Conservation (phyloP, 805 yeast species). For the Hanseniaspora taiwanica region DNA sequence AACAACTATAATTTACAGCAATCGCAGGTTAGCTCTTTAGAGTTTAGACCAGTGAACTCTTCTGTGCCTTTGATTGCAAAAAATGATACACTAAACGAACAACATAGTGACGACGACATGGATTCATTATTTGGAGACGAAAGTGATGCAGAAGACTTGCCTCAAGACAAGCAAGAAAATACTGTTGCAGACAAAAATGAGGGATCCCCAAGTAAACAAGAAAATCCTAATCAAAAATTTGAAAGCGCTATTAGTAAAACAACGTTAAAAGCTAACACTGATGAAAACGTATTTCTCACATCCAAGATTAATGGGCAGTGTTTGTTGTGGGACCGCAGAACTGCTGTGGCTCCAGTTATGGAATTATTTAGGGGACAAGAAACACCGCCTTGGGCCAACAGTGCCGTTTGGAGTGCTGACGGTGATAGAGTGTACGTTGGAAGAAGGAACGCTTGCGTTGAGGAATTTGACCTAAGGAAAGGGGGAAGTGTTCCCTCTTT, state of each 20-base stretch:
- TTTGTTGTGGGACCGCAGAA: slow-evolving; percentile 71
- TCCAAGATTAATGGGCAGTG: slow-evolving; percentile 76
- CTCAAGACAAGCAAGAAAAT: too few species aligned
- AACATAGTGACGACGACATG: slow-evolving; percentile 35
- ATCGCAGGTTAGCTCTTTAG: slow-evolving; percentile 70
- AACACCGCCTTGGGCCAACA: slow-evolving; percentile 90
- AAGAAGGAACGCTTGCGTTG: slow-evolving; percentile 78
- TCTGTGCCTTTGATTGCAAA: slow-evolving; percentile 28
- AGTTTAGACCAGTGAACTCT: slow-evolving; percentile 48
- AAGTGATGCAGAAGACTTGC: slow-evolving; percentile 40
- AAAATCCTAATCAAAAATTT: neutral
- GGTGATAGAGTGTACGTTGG: slow-evolving; percentile 78
- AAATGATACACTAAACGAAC: slow-evolving; percentile 9
- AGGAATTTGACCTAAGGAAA: slow-evolving; percentile 55
- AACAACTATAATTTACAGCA: slow-evolving; percentile 41
- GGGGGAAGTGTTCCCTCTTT: slow-evolving; percentile 39
- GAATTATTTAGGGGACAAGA: slow-evolving; percentile 42
- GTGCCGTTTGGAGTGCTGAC: slow-evolving; percentile 75
- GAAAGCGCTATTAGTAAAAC: slow-evolving; percentile 8
- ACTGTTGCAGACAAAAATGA: slow-evolving; percentile 16
- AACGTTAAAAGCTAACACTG: slow-evolving; percentile 19
- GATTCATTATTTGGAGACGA: slow-evolving; percentile 50
- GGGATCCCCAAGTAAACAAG: neutral
- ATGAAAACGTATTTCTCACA: slow-evolving; percentile 50
- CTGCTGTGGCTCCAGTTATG: slow-evolving; percentile 27